These are phyloP conservation scores for Paramecium biaurelia DNA, from an alignment of 73 alveolate genomes.

Conservation along the genomic window DNA sequence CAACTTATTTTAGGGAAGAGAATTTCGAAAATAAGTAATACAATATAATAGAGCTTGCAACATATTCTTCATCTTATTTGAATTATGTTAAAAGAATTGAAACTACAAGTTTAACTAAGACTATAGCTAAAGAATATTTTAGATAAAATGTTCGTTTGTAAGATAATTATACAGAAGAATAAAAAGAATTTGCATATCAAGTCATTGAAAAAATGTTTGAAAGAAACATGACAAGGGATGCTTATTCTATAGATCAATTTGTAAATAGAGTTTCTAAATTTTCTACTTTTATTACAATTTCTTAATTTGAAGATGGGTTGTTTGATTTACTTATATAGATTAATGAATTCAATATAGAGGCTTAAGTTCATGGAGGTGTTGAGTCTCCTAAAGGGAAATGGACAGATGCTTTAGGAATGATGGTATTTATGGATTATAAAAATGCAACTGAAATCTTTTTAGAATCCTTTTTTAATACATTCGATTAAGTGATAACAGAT, in stretches of 20 bases:
- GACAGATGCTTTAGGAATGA: conserved; percentile 27
- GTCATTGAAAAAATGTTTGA: neutral
- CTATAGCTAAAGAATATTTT: neutral
- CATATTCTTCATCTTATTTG: neutral
- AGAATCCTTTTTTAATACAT: neutral
- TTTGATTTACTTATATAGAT: neutral
- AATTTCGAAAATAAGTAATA: neutral
- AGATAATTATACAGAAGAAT: neutral
- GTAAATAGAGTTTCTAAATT: neutral
- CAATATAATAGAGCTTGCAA: neutral
- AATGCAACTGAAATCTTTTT: neutral
- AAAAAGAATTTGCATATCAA: neutral
- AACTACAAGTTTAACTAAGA: neutral
- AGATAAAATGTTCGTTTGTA: neutral
- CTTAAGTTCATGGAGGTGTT: neutral
- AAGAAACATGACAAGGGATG: conserved; percentile 17
- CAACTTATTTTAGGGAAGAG: neutral
- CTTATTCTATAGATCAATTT: neutral
- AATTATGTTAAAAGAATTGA: neutral
- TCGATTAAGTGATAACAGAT: neutral
- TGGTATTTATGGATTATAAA: conserved; percentile 2
- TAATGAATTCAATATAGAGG: neutral
- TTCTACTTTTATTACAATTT: neutral
- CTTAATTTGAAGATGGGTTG: conserved; percentile 13
- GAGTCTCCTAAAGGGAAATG: conserved; percentile 33